phyloP scores from a whole-genome alignment of 2,329 filamentous ascomycete species.

The Verruconis gallopava region DNA sequence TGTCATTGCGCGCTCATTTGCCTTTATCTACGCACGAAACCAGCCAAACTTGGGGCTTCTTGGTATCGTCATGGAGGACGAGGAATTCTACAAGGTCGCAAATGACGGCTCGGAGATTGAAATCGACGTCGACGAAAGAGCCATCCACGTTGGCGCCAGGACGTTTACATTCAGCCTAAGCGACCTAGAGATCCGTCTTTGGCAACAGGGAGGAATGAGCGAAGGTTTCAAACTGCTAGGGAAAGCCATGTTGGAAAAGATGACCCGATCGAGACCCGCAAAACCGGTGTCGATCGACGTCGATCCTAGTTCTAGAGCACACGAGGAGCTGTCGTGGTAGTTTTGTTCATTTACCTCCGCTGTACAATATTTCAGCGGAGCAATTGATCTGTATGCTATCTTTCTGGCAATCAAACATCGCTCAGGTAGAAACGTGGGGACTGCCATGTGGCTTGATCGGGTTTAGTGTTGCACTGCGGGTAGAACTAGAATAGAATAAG shows the following conservation, averaged over 20 bases:
- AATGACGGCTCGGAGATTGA: slow-evolving; percentile 24
- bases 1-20: slow-evolving; percentile 33
- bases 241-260: not conserved
- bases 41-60: slow-evolving; percentile 33
- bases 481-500: no score
- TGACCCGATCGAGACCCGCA: no score
- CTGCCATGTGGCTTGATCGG: no score
- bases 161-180: slow-evolving; percentile 25
- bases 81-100: slow-evolving; percentile 26
- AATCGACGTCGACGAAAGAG: slow-evolving; percentile 21
- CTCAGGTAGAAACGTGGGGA: no score
- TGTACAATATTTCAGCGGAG: no score
- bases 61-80: slow-evolving; percentile 29
- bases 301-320: no score
- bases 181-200: slow-evolving; percentile 28
- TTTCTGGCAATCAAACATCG: no score
- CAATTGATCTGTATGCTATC: no score
- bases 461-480: no score
- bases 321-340: no score
- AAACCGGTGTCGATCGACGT: no score
- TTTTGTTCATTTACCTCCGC: no score
- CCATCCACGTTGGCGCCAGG: slow-evolving; percentile 15
- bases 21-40: slow-evolving; percentile 36
- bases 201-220: slow-evolving; percentile 21
- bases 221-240: not conserved